Percentiles rank a stretch among this genome's conserved stretches.
These are phyloP conservation scores for Penicillium hesseltinei DNA, from an alignment of 2,329 filamentous ascomycete species.

Conservation along the genomic window DNA sequence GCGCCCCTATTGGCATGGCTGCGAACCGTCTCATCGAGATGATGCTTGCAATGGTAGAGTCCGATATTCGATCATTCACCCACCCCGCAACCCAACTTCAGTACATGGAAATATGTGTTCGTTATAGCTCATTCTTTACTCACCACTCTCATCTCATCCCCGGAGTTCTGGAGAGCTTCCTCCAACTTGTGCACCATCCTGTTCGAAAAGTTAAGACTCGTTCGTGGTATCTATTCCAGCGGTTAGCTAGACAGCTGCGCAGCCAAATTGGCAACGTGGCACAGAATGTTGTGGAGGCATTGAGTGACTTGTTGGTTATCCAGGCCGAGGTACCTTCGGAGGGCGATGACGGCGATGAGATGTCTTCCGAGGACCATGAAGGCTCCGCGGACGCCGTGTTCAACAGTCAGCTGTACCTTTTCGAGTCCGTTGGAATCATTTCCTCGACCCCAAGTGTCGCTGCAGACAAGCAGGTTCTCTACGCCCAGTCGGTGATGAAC, in stretches of 20 bases:
- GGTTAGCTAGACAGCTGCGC: slow-evolving; percentile 84
- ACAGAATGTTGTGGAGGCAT: slow-evolving; percentile 85
- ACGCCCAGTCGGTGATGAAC: slow-evolving; percentile 81
- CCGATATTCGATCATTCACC: slow-evolving; percentile 77
- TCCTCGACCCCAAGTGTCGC: slow-evolving; percentile 77
- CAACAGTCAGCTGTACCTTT: slow-evolving; percentile 86
- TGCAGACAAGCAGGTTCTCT: slow-evolving; percentile 79
- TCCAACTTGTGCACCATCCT: slow-evolving; percentile 82
- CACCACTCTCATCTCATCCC: slow-evolving; percentile 77
- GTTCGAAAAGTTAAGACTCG: slow-evolving; percentile 83
- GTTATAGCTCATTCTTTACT: slow-evolving; percentile 92
- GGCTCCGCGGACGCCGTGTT: slow-evolving; percentile 89
- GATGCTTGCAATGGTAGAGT: slow-evolving; percentile 95
- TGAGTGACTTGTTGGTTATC: slow-evolving; percentile 83
- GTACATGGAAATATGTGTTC: slow-evolving; percentile 97
- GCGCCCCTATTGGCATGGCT: slow-evolving; percentile 73
- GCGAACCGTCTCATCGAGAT: slow-evolving; percentile 81
- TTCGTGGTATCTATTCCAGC: slow-evolving; percentile 96
- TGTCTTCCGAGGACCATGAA: slow-evolving; percentile 91
- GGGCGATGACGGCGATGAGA: slow-evolving; percentile 77
- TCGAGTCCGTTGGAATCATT: slow-evolving; percentile 91
- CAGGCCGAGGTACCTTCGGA: slow-evolving; percentile 82
- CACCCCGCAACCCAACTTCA: slow-evolving; percentile 92
- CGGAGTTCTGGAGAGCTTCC: slow-evolving; percentile 85
- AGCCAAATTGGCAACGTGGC: slow-evolving; percentile 83